Evolutionary conservation across 164 flowering plant species (phyloP), one percentile per base, ranked within the genome.

Genomic region (Chimonanthus praecox): DNA sequence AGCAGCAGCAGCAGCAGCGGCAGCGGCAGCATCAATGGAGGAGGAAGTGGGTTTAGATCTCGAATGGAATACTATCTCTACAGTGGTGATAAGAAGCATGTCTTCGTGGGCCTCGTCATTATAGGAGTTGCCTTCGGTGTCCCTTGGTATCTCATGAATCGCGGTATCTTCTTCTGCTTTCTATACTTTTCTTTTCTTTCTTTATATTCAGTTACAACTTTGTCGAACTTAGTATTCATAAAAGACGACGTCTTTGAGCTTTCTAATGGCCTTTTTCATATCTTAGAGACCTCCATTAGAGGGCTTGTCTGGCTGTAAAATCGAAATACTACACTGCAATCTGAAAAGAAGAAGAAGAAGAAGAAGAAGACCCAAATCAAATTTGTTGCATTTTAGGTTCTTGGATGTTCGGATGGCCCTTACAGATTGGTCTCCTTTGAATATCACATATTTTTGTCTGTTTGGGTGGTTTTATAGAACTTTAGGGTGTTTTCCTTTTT

Each of bases 31-130:
- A 0, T 33, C 33, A 33, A 33, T 13, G 64, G 64, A 61, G 64
- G 33, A 43, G 58, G 58, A 18, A 21, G 47, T 47, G 71, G 71
- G 51, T 72, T 72, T 48, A 65, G 75, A 13, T 72, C 68, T 15
- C 46, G 69, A 13, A 72, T 72, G 75, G 75, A 72, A 43, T 64
- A 72, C 58, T 72, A 72, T 50, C 54, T 72, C 58, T 64, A 72
- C 18, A 72, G 75, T 62, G 75, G 75, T 33, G 75, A 72, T 5
- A 72, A 64, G 60, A 72, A 72, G 69, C 75, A 72, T 33, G 75
- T 64, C 48, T 72, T 72, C 49, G 69, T 44, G 15, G 75, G 75
- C 48, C 64, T 72, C 13, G 61, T 62, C 61, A 72, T 72, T 48
- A 72, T 72, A 47, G 68, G 75, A 8, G 75, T 13, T 21, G 20